Conservation (phyloP, 768 basidiomycete genomes). For the Agrocybe praecox region DNA sequence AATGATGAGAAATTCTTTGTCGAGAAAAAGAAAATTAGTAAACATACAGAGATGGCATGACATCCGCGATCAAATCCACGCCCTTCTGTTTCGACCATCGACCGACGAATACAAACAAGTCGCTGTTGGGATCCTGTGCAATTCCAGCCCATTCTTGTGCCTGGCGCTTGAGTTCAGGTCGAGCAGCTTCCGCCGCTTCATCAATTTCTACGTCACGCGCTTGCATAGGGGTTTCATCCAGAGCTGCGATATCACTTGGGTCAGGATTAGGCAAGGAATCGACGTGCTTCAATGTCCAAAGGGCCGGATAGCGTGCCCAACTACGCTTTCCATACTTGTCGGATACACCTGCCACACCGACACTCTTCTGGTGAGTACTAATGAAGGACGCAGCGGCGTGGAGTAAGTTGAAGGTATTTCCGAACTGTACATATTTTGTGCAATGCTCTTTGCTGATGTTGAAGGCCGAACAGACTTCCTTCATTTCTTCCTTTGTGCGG, state of each 20-base stretch:
- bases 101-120: slow-evolving; percentile 95
- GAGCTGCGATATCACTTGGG: slow-evolving; percentile 91
- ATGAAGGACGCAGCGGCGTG: slow-evolving; percentile 94
- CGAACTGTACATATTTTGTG: slow-evolving; percentile 97
- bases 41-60: slow-evolving; percentile 82
- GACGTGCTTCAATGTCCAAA: slow-evolving; percentile 95
- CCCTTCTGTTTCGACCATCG: slow-evolving; percentile 99
- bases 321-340: slow-evolving; percentile 98
- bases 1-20: slow-evolving; percentile 4
- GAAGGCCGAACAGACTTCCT: slow-evolving; percentile 97
- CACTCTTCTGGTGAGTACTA: slow-evolving; percentile 87
- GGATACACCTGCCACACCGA: slow-evolving; percentile 95
- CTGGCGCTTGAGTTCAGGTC: slow-evolving; percentile 88
- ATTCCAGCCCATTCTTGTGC: slow-evolving; percentile 96
- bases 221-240: slow-evolving; percentile 77
- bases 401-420: slow-evolving; percentile 95
- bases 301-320: slow-evolving; percentile 95
- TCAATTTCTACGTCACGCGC: slow-evolving; percentile 80
- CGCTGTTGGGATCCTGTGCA: slow-evolving; percentile 86
- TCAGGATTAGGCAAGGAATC: slow-evolving; percentile 95
- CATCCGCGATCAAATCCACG: slow-evolving; percentile 95
- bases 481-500: slow-evolving; percentile 97
- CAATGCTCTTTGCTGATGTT: slow-evolving; percentile 96
- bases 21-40: background rate
- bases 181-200: slow-evolving; percentile 80